phyloP scores from a whole-genome alignment of 495 filamentous ascomycete species.

The Penicillium malachiteum region DNA sequence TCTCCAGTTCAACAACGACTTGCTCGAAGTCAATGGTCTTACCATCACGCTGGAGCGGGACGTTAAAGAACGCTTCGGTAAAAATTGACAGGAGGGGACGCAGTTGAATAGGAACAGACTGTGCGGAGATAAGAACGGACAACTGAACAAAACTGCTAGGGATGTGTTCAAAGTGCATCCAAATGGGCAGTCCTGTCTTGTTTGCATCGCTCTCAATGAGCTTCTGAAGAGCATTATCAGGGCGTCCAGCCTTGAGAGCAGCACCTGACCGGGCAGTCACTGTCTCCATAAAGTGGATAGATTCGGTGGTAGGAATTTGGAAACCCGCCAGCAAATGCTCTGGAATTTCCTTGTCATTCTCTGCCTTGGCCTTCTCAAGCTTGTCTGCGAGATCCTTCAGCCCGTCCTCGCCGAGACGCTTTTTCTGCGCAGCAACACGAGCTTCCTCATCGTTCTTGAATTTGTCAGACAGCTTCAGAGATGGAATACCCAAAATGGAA shows the following conservation, averaged over 20 bases:
- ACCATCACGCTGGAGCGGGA: slow-evolving; percentile 77
- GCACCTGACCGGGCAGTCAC: slow-evolving; percentile 80
- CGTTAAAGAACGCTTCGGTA: slow-evolving; percentile 89
- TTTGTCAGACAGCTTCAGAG: slow-evolving; percentile 64
- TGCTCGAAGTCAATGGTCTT: slow-evolving; percentile 83
- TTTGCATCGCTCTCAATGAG: slow-evolving; percentile 65
- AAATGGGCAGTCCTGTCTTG: slow-evolving; percentile 63
- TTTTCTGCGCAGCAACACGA: slow-evolving; percentile 55
- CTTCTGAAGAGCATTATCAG: slow-evolving; percentile 70
- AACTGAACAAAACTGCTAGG: slow-evolving; percentile 86
- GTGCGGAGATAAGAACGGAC: slow-evolving; percentile 73
- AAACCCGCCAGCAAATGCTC: slow-evolving; percentile 74
- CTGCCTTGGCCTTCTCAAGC: slow-evolving; percentile 74
- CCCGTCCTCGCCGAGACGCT: slow-evolving; percentile 61
- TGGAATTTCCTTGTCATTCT: slow-evolving; percentile 80
- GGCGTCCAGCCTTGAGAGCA: slow-evolving; percentile 65
- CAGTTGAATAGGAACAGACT: slow-evolving; percentile 65
- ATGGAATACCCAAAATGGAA: slow-evolving; percentile 84
- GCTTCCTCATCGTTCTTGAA: slow-evolving; percentile 69
- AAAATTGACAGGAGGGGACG: slow-evolving; percentile 84
- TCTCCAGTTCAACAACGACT: slow-evolving; percentile 83
- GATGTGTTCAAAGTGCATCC: slow-evolving; percentile 96
- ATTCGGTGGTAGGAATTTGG: slow-evolving; percentile 75
- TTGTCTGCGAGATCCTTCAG: slow-evolving; percentile 69
- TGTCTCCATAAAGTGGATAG: slow-evolving; percentile 91